Conservation (phyloP, 2,329 filamentous ascomycete genomes). For the Rhinocladiella mackenziei region DNA sequence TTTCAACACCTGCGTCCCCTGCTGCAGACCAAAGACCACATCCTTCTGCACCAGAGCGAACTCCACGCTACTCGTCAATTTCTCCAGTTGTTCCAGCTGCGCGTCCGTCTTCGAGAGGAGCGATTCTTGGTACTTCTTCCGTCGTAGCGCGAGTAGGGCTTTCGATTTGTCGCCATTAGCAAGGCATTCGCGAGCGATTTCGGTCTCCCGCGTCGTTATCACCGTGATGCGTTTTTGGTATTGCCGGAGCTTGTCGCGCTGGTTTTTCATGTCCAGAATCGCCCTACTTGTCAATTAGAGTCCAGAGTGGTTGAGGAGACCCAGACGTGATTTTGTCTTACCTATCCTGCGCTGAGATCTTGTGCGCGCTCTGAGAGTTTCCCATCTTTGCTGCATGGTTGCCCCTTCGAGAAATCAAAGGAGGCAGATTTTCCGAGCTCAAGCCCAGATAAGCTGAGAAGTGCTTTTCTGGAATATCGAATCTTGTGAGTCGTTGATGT, state of each 20-base stretch:
- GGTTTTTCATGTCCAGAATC: conserved; percentile 94
- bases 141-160: conserved; percentile 80
- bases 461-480: no score
- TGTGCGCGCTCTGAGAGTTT: conserved; percentile 59
- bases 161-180: conserved; percentile 72
- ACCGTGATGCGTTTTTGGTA: conserved; percentile 88
- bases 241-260: conserved; percentile 94
- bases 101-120: conserved; percentile 83
- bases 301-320: neutral
- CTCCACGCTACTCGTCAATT: conserved; percentile 82
- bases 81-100: conserved; percentile 90
- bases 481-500: neutral
- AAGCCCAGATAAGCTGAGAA: no score
- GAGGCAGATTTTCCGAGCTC: no score
- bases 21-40: conserved; percentile 84
- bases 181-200: conserved; percentile 78
- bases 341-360: conserved; percentile 81
- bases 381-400: conserved; percentile 50
- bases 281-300: conserved; percentile 55
- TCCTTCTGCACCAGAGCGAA: conserved; percentile 97
- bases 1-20: conserved; percentile 82
- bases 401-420: conserved; percentile 2
- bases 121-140: conserved; percentile 96
- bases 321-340: conserved; percentile 42
- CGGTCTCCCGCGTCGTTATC: conserved; percentile 82